These are phyloP conservation scores for Naganishia liquefaciens DNA, from an alignment of 1,284 basidiomycete genomes.

Conservation along the genomic window DNA sequence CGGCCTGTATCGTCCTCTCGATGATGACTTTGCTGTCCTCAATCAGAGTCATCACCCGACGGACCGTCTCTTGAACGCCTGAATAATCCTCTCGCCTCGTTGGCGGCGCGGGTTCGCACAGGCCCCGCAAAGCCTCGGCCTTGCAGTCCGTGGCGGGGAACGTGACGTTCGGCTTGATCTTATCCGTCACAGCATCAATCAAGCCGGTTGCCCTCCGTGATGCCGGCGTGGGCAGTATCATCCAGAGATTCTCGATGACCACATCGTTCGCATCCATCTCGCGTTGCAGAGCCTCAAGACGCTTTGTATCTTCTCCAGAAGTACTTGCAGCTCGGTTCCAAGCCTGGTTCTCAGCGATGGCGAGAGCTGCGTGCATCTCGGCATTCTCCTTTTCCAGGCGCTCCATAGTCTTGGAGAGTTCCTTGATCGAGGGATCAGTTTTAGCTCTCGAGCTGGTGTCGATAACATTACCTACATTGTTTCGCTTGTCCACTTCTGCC, in stretches of 20 bases:
- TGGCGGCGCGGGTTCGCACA: conserved; percentile 46
- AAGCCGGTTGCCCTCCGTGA: conserved; percentile 67
- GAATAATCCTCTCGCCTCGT: conserved; percentile 38
- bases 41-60: conserved; percentile 74
- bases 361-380: conserved; percentile 22
- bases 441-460: background rate
- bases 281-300: conserved; percentile 22
- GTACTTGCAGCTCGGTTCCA: conserved; percentile 15
- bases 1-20: conserved; percentile 76
- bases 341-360: conserved; percentile 22
- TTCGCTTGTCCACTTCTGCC: background rate
- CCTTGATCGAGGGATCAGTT: background rate
- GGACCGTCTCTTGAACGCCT: conserved; percentile 67
- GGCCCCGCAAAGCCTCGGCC: conserved; percentile 50
- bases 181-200: conserved; percentile 59
- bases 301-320: background rate
- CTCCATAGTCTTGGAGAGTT: conserved; percentile 8
- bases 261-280: conserved; percentile 65
- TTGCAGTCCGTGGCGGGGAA: conserved; percentile 55
- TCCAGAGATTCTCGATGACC: conserved; percentile 73
- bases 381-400: conserved; percentile 27
- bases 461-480: background rate
- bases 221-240: conserved; percentile 73
- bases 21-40: conserved; percentile 77
- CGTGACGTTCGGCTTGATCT: conserved; percentile 51